Evolutionary conservation across 2,329 filamentous ascomycete species (phyloP).

Genomic region (Xylariaceae sp.): DNA sequence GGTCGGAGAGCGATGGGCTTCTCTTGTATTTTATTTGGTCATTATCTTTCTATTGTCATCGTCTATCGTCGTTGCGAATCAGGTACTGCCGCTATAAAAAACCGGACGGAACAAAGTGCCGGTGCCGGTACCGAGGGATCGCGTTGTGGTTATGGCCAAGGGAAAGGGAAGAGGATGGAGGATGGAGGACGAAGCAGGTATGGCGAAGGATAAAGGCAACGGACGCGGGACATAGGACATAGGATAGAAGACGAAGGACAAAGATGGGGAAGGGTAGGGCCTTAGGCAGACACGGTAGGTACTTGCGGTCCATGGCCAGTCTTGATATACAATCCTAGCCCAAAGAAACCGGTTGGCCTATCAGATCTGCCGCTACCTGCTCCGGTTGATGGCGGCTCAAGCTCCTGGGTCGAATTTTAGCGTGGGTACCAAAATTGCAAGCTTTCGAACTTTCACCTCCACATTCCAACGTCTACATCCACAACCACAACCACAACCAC

Average conservation of each 20-base stretch:
- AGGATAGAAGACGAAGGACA: constrained; percentile 4
- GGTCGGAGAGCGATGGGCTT: not conserved
- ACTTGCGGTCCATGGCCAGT: constrained; percentile 13
- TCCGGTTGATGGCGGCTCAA: constrained; percentile 33
- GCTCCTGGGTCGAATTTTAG: constrained; percentile 32
- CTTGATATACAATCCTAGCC: constrained; percentile 23
- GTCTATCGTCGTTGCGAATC: constrained; percentile 4
- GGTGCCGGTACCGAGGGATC: not conserved
- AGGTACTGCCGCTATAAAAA: not conserved
- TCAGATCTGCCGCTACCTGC: constrained; percentile 29
- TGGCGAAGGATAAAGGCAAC: too few relatives aligned
- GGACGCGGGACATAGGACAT: not conserved
- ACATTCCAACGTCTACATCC: constrained; percentile 27
- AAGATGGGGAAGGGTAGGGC: constrained; percentile 2
- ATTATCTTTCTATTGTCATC: not conserved
- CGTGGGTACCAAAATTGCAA: constrained; percentile 33
- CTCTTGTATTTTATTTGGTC: not conserved
- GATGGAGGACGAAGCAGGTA: not conserved
- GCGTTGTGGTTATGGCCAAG: not conserved
- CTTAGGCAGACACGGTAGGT: not conserved
- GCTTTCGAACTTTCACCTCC: constrained; percentile 27
- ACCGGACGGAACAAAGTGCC: not conserved
- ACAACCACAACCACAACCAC: not conserved
- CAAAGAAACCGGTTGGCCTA: constrained; percentile 29
- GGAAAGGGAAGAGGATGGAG: not conserved